A percentile compares a stretch with the other conserved stretches of the same genome.
phyloP scores from a whole-genome alignment of 176 grass and related monocot species.

The bread wheat (Triticum aestivum) region IWGSC_CS_RefSeq_v2.1 NC_057800.1:698608225-698608724 shows the following conservation, averaged over 20 bases:
- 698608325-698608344: background rate
- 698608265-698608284: too few relatives aligned
- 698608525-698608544: background rate
- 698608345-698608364: background rate
- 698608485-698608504: background rate
- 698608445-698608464: background rate
- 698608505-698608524: background rate
- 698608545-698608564: background rate
- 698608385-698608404: background rate
- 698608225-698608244: too few relatives aligned
- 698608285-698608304: too few relatives aligned
- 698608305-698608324: too few relatives aligned
- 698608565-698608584: background rate
- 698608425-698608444: background rate
- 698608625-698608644: background rate
- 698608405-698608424: background rate
- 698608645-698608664: too few relatives aligned
- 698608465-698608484: background rate
- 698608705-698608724: too few relatives aligned
- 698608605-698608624: background rate
- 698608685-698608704: too few relatives aligned
- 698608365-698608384: background rate
- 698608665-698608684: too few relatives aligned
- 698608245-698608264: too few relatives aligned
- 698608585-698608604: background rate